A percentile compares a stretch with the other conserved stretches of the same genome.
phyloP scores from a whole-genome alignment of 2,329 filamentous ascomycete species.

The Cercospora sesami region DNA sequence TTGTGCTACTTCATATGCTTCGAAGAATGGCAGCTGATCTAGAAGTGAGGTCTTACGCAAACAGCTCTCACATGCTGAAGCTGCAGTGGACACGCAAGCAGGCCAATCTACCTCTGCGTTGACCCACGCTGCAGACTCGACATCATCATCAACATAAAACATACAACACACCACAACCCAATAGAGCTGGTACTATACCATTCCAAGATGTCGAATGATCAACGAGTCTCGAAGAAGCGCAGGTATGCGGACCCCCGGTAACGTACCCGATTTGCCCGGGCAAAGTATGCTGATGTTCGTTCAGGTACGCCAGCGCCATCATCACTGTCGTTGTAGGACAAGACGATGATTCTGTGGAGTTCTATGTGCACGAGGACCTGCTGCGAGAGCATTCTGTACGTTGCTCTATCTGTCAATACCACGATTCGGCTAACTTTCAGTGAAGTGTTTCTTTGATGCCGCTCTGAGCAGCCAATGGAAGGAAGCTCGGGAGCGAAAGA shows the following conservation, averaged over 20 bases:
- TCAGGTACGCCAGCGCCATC: not conserved
- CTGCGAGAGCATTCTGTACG: not conserved
- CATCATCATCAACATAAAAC: too few species aligned
- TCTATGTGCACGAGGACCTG: slow-evolving; percentile 2
- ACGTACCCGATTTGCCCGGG: too few species aligned
- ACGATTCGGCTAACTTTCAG: not conserved
- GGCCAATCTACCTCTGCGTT: too few species aligned
- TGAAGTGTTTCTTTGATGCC: not conserved
- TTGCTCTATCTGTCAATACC: too few species aligned
- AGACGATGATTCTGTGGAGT: not conserved
- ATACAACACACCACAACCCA: too few species aligned
- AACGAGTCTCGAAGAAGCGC: not conserved
- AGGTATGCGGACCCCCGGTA: not conserved
- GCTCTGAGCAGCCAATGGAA: not conserved
- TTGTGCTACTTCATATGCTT: too few species aligned
- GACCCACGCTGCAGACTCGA: too few species aligned
- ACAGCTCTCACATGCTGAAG: too few species aligned
- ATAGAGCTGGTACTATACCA: not conserved
- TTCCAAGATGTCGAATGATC: not conserved
- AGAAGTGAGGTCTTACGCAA: too few species aligned
- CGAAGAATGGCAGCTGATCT: too few species aligned
- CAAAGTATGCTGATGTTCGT: too few species aligned
- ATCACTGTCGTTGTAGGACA: not conserved
- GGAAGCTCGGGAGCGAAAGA: not conserved
- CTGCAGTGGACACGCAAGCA: too few species aligned